Evolutionary conservation across 441 rosid genomes (phyloP), one percentile per base, ranked within the genome.

Genomic region (Eutrema salsugineum): DNA sequence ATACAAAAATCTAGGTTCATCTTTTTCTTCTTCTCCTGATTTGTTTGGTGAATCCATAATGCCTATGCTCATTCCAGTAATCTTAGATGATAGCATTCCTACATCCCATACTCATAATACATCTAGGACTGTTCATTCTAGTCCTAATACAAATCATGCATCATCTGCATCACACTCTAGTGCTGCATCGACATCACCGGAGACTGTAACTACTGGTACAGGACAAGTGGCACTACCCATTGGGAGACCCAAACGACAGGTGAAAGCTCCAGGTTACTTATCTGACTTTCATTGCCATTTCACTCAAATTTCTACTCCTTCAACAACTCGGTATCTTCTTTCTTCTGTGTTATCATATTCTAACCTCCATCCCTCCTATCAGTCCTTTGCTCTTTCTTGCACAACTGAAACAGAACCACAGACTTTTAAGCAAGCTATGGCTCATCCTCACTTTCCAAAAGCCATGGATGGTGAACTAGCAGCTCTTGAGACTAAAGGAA

Each of bases 371-470:
- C 42, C 6, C 0, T n/a, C 11, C 3, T 38, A 38, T 4, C 42
- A 11, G 3, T 11, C 14, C 5, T 38, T 3, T 38, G 2, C 11
- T 3, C n/a, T 38, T 1, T 38, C 42, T 5, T 38, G 11, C 1
- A 11, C n/a, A 1, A 1, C 11, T 4, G n/a, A 38, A 11, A 38
- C n/a, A 3, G n/a, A 38, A 38, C 42, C 42, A 0, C 11, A n/a
- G 1, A 2, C 14, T 11, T 38, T 38, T 3, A 38, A 1, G 1
- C 42, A 38, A 11, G 42, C 42, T n/a, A 11, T 38, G 5, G n/a
- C n/a, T 11, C 4, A 3, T 38, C 1, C 5, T 0, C 14, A 38
- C 1, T 38, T 11, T 0, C 3, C 0, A 0, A 11, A 11, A 4
- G 42, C 42, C 1, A 11, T 11, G n/a, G 4, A 38, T 11, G 42